Percentiles rank a stretch among this genome's conserved stretches.
Conservation (phyloP, 805 yeast species). For the Metschnikowia drakensbergensis region DNA sequence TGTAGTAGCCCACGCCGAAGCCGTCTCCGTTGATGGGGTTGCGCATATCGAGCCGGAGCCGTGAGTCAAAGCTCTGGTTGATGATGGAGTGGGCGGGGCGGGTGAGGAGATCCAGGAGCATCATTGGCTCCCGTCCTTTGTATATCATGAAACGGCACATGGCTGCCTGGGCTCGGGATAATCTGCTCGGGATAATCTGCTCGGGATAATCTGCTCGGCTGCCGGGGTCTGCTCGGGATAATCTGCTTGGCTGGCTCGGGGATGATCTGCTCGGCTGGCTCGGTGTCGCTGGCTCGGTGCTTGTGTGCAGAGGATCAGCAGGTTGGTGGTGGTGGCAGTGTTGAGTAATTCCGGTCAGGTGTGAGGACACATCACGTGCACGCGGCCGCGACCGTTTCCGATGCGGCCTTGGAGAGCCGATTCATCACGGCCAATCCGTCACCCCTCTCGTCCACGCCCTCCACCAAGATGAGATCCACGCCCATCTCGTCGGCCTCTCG, state of each 20-base stretch:
- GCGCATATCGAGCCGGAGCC: conserved; percentile 80
- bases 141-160: conserved; percentile 95
- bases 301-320: no score
- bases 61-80: conserved; percentile 89
- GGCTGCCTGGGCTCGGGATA: no score
- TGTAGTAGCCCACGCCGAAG: conserved; percentile 92
- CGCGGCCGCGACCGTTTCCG: conserved; percentile 33
- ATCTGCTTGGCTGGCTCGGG: no score
- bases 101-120: conserved; percentile 80
- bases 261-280: no score
- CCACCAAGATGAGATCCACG: conserved; percentile 75
- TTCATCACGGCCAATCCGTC: conserved; percentile 97
- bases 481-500: conserved; percentile 70
- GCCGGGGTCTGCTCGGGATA: no score
- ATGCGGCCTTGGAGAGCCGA: conserved; percentile 79
- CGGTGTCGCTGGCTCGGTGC: no score
- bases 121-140: conserved; percentile 86
- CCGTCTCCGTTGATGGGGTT: conserved; percentile 98
- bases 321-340: no score
- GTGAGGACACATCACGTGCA: neutral
- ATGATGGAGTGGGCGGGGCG: conserved; percentile 96
- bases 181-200: neutral
- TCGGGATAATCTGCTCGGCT: neutral
- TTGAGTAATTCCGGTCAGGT: no score
- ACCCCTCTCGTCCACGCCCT: conserved; percentile 68